Evolutionary conservation across 2,329 filamentous ascomycete species (phyloP).

Genomic region (Alternaria tenuissima): DNA sequence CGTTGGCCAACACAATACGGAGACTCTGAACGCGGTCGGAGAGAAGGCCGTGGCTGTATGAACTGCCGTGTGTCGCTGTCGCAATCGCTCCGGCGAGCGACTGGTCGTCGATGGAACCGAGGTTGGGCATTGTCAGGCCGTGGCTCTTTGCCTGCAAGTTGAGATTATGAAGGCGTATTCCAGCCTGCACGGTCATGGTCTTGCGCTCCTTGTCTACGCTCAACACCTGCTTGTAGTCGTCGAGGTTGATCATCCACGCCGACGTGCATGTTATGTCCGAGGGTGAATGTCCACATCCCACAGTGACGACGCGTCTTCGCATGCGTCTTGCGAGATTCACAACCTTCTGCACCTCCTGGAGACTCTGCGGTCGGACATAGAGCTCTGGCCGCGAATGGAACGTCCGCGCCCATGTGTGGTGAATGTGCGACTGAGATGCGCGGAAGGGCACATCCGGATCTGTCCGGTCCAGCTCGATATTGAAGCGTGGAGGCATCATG

Average conservation of each 20-base stretch:
- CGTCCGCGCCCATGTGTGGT: constrained; percentile 94
- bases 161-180: constrained; percentile 80
- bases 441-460: constrained; percentile 77
- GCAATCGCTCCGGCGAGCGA: constrained; percentile 91
- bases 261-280: constrained; percentile 92
- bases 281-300: constrained; percentile 92
- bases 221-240: constrained; percentile 78
- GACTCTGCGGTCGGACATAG: constrained; percentile 82
- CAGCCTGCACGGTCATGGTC: constrained; percentile 81
- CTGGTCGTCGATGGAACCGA: constrained; percentile 95
- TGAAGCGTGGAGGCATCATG: constrained; percentile 52
- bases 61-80: constrained; percentile 93
- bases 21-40: constrained; percentile 79
- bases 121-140: constrained; percentile 86
- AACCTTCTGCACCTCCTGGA: constrained; percentile 83
- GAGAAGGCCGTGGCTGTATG: constrained; percentile 81
- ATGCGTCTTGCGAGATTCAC: constrained; percentile 82
- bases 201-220: constrained; percentile 71
- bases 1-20: constrained; percentile 83
- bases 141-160: constrained; percentile 75
- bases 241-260: constrained; percentile 93
- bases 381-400: constrained; percentile 90
- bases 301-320: constrained; percentile 80
- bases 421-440: constrained; percentile 73
- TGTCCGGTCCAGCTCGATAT: constrained; percentile 65